Percentiles rank a stretch among this genome's conserved stretches.
These are phyloP conservation scores for Podospora pseudoanserina DNA, from an alignment of 495 filamentous ascomycete species.

Conservation along the genomic window DNA sequence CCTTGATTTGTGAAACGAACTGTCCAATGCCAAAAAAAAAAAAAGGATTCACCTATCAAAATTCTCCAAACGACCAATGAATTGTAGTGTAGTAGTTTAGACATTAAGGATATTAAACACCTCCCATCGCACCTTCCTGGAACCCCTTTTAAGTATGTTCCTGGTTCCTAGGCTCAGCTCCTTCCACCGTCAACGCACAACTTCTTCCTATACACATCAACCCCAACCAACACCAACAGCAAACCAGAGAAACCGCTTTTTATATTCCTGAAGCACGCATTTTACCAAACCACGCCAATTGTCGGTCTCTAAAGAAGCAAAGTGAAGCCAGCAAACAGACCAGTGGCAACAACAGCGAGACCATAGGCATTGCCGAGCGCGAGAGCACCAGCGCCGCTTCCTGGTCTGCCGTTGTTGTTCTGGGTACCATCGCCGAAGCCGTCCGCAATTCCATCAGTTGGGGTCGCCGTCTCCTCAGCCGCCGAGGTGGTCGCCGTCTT, in stretches of 20 bases:
- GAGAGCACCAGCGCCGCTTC: conserved; percentile 39
- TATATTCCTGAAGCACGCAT: neutral
- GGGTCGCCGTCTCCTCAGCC: conserved; percentile 37
- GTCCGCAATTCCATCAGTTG: conserved; percentile 38
- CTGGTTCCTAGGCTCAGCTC: neutral
- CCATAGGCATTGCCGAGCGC: conserved; percentile 58
- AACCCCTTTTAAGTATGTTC: neutral
- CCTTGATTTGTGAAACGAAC: neutral
- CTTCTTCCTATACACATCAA: conserved; percentile 4
- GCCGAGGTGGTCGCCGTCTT: conserved; percentile 47
- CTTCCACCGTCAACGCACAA: neutral
- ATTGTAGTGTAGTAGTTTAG: neutral
- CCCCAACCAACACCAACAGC: conserved; percentile 7
- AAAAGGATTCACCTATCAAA: conserved; percentile 1
- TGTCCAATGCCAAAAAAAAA: neutral
- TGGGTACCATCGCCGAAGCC: conserved; percentile 46
- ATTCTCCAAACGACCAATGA: conserved; percentile 5
- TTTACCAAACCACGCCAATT: neutral
- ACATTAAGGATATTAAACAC: conserved; percentile 3
- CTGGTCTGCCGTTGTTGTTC: conserved; percentile 13
- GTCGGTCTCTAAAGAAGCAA: conserved; percentile 48
- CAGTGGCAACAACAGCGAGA: conserved; percentile 51
- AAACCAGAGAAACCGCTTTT: neutral
- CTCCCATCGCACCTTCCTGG: neutral
- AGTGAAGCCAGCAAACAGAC: conserved; percentile 63